Conservation (phyloP, 768 basidiomycete genomes). For the Multifurca ochricompacta region DNA sequence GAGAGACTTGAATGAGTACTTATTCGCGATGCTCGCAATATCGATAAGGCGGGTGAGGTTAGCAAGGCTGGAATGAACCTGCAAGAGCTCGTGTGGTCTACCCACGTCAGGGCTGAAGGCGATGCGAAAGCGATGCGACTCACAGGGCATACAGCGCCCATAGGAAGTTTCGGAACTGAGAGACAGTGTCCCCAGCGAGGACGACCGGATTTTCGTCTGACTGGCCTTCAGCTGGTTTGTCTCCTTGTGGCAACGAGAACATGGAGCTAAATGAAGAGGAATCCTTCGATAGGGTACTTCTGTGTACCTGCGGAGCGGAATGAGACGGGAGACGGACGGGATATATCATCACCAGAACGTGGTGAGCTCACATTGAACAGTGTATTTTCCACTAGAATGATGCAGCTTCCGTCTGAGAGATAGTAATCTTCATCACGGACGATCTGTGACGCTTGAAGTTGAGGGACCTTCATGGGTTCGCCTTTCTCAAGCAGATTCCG, state of each 20-base stretch:
- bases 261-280: slow-evolving; percentile 56
- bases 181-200: slow-evolving; percentile 51
- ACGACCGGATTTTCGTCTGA: slow-evolving; percentile 60
- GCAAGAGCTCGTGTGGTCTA: slow-evolving; percentile 56
- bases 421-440: slow-evolving; percentile 19
- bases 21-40: slow-evolving; percentile 59
- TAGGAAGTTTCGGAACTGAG: slow-evolving; percentile 66
- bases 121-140: slow-evolving; percentile 24
- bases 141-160: slow-evolving; percentile 74
- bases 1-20: slow-evolving; percentile 66
- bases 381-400: slow-evolving; percentile 17
- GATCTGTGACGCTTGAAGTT: neutral
- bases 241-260: slow-evolving; percentile 60
- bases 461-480: slow-evolving; percentile 4
- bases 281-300: slow-evolving; percentile 43
- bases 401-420: slow-evolving; percentile 20
- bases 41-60: slow-evolving; percentile 51
- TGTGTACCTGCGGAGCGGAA: slow-evolving; percentile 13
- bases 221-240: slow-evolving; percentile 42
- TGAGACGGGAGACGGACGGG: neutral
- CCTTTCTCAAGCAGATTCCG: slow-evolving; percentile 5
- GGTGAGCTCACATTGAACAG: slow-evolving; percentile 18
- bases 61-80: slow-evolving; percentile 39
- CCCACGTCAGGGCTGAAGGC: neutral
- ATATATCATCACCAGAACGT: neutral